Percentiles rank a stretch among this genome's conserved stretches.
phyloP scores from a whole-genome alignment of 2,329 filamentous ascomycete species.

The Fusarium brevicatenulatum region DNA sequence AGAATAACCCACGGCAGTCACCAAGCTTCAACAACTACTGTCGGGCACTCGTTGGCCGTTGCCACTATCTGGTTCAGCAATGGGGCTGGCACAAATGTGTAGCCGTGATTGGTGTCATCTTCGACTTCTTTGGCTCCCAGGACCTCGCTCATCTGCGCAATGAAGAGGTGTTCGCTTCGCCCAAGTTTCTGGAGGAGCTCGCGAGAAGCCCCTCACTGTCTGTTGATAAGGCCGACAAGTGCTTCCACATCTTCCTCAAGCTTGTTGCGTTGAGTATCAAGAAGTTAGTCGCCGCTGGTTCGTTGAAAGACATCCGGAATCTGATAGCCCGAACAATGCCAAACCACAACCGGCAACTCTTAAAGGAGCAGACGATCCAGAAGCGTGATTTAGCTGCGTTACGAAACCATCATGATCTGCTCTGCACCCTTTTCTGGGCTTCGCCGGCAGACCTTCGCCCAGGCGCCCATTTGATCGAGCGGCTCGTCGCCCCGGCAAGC shows the following conservation, averaged over 20 bases:
- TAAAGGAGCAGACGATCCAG: conserved; percentile 69
- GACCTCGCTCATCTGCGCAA: conserved; percentile 71
- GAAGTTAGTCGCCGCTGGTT: conserved; percentile 58
- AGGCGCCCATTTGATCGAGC: conserved; percentile 64
- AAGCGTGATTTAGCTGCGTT: conserved; percentile 71
- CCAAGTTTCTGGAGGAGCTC: conserved; percentile 69
- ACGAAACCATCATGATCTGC: conserved; percentile 74
- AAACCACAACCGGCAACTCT: conserved; percentile 72
- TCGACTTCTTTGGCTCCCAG: conserved; percentile 74
- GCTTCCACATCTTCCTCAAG: conserved; percentile 76
- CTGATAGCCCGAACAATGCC: conserved; percentile 70
- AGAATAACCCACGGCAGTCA: conserved; percentile 63
- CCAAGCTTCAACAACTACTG: conserved; percentile 74
- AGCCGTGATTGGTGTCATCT: conserved; percentile 68
- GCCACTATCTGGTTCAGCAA: conserved; percentile 69
- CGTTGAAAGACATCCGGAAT: conserved; percentile 68
- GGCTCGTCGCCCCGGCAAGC: conserved; percentile 66
- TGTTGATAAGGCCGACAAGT: conserved; percentile 66
- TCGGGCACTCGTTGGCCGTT: conserved; percentile 67
- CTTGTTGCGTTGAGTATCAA: conserved; percentile 67
- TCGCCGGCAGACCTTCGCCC: conserved; percentile 66
- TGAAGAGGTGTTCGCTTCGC: conserved; percentile 70
- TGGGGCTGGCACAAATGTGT: conserved; percentile 73
- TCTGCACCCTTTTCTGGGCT: conserved; percentile 74
- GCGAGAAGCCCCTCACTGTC: conserved; percentile 56